phyloP scores from a whole-genome alignment of 1,139 yeast species.

The Diutina pseudorugosa region DNA sequence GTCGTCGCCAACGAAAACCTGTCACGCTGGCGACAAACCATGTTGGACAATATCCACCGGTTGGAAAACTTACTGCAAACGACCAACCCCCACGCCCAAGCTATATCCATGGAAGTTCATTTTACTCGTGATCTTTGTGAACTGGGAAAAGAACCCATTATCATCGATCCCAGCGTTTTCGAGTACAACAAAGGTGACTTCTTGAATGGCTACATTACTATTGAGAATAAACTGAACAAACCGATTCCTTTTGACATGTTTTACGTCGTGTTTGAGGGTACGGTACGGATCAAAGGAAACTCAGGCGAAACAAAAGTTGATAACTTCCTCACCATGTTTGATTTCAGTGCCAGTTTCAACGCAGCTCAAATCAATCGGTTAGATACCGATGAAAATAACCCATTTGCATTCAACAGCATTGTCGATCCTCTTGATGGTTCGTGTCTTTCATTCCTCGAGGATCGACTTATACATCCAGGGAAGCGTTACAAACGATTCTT shows the following conservation, averaged over 20 bases:
- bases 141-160: conserved; percentile 16
- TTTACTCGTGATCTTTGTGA: conserved; percentile 28
- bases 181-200: conserved; percentile 45
- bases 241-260: conserved; percentile 44
- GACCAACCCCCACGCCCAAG: conserved; percentile 16
- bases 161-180: conserved; percentile 22
- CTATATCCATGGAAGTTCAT: conserved; percentile 17
- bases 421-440: conserved; percentile 21
- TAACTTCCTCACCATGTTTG: conserved; percentile 31
- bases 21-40: conserved; percentile 23
- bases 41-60: conserved; percentile 26
- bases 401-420: conserved; percentile 6
- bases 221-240: conserved; percentile 28
- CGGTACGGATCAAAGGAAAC: neutral
- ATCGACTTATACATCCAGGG: conserved; percentile 10
- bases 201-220: conserved; percentile 37
- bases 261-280: conserved; percentile 46
- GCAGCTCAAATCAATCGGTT: conserved; percentile 20
- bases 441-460: conserved; percentile 7
- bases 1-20: conserved; percentile 23
- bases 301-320: conserved; percentile 9
- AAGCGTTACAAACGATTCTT: conserved; percentile 10
- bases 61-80: conserved; percentile 22
- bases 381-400: conserved; percentile 10
- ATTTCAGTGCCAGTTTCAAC: conserved; percentile 29